These are phyloP conservation scores for Aureobasidium melanogenum DNA, from an alignment of 2,329 filamentous ascomycete species.

Conservation along the genomic window DNA sequence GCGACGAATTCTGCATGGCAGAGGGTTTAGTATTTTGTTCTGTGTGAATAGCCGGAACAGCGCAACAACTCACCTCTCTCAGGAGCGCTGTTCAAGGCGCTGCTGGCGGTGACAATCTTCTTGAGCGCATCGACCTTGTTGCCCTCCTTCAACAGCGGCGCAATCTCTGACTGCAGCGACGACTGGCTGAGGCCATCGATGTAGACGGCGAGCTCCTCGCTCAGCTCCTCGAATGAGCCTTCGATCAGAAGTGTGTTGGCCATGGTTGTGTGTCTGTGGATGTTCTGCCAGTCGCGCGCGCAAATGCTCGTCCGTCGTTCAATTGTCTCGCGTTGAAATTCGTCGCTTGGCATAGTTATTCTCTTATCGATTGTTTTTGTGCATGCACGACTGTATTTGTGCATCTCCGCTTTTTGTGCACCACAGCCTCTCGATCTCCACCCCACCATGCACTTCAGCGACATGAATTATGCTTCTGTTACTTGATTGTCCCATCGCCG, in stretches of 20 bases:
- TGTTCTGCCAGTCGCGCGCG: not conserved
- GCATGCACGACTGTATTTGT: not conserved
- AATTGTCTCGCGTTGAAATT: not conserved
- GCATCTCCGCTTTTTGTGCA: not conserved
- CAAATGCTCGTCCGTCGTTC: not conserved
- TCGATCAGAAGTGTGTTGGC: constrained; percentile 53
- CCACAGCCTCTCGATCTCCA: too few species aligned
- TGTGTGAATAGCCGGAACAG: not conserved
- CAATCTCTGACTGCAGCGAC: constrained; percentile 53
- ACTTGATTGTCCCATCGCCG: too few species aligned
- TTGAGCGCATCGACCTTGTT: constrained; percentile 61
- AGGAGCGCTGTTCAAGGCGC: constrained; percentile 70
- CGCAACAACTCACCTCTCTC: constrained; percentile 59
- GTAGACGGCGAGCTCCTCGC: constrained; percentile 90
- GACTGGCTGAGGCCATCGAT: constrained; percentile 70
- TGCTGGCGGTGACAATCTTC: constrained; percentile 75
- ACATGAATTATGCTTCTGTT: too few species aligned
- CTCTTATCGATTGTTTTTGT: not conserved
- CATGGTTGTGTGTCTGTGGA: not conserved
- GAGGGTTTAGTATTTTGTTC: not conserved
- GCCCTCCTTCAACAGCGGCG: constrained; percentile 55
- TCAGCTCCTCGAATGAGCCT: constrained; percentile 86
- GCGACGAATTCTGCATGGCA: constrained; percentile 77
- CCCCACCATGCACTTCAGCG: too few species aligned
- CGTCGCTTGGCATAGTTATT: not conserved